phyloP scores from a whole-genome alignment of 352 stramenopile species.

The Phytophthora citrophthora region DNA sequence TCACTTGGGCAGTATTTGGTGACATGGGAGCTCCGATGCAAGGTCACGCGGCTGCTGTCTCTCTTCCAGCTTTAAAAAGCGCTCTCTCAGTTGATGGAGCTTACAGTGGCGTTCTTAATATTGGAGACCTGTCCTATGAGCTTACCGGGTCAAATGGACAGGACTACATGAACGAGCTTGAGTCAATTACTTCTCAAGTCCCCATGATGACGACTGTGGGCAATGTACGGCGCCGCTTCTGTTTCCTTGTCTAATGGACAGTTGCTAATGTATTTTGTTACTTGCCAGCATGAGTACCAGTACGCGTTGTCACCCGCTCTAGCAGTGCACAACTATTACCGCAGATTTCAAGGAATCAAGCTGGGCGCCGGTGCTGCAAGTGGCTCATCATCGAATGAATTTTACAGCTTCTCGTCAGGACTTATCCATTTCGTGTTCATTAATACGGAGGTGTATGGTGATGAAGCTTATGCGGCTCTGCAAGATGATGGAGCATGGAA shows the following conservation, averaged over 20 bases:
- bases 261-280: conserved; percentile 7
- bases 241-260: not conserved
- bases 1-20: conserved; percentile 83
- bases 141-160: conserved; percentile 62
- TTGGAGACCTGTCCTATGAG: conserved; percentile 79
- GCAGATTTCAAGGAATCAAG: conserved; percentile 61
- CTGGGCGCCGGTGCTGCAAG: conserved; percentile 59
- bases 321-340: conserved; percentile 77
- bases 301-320: conserved; percentile 57
- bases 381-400: conserved; percentile 73
- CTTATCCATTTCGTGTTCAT: conserved; percentile 80
- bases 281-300: conserved; percentile 70
- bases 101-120: conserved; percentile 73
- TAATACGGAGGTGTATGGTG: conserved; percentile 81
- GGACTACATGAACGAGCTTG: conserved; percentile 79
- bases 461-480: conserved; percentile 58
- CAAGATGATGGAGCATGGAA: conserved; percentile 65
- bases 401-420: conserved; percentile 76
- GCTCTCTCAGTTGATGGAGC: conserved; percentile 38
- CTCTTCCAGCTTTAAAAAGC: conserved; percentile 68
- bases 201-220: conserved; percentile 80
- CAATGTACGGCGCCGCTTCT: conserved; percentile 49
- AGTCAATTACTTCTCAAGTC: conserved; percentile 59
- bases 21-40: conserved; percentile 68
- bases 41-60: conserved; percentile 60